These are phyloP conservation scores for Kurtzmaniella quercitrusa DNA, from an alignment of 1,139 yeast genomes.

Conservation along the genomic window DNA sequence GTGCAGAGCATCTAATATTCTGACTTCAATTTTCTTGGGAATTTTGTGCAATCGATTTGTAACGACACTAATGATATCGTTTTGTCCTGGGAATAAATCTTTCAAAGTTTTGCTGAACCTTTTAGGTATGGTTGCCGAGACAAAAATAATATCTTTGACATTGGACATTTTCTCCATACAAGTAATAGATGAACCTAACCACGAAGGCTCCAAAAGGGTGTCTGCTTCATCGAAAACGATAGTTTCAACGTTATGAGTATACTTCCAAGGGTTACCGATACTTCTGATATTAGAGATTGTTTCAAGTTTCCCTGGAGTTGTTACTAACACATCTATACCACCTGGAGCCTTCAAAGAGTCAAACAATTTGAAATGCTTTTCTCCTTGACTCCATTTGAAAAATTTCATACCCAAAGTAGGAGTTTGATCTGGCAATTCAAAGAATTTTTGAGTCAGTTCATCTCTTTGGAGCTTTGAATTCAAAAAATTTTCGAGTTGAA, in stretches of 20 bases:
- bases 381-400: conserved; percentile 56
- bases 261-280: conserved; percentile 44
- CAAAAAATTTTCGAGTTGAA: conserved; percentile 18
- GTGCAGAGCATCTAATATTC: conserved; percentile 69
- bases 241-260: conserved; percentile 46
- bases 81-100: conserved; percentile 59
- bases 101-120: conserved; percentile 64
- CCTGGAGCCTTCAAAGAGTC: conserved; percentile 37
- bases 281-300: conserved; percentile 43
- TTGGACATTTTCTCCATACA: conserved; percentile 52
- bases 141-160: conserved; percentile 63
- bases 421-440: conserved; percentile 22
- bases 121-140: conserved; percentile 88
- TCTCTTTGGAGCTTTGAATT: conserved; percentile 14
- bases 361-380: conserved; percentile 46
- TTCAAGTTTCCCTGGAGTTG: conserved; percentile 73
- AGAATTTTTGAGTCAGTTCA: conserved; percentile 19
- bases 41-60: conserved; percentile 83
- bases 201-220: conserved; percentile 81
- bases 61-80: conserved; percentile 52
- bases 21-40: conserved; percentile 69
- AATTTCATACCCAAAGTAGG: conserved; percentile 39
- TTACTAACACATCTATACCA: conserved; percentile 72
- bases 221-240: conserved; percentile 95
- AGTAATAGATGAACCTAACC: conserved; percentile 63